Evolutionary conservation across 1,139 yeast genomes (phyloP), one percentile per base, ranked within the genome.

Genomic region (Diutina mesorugosa): DNA sequence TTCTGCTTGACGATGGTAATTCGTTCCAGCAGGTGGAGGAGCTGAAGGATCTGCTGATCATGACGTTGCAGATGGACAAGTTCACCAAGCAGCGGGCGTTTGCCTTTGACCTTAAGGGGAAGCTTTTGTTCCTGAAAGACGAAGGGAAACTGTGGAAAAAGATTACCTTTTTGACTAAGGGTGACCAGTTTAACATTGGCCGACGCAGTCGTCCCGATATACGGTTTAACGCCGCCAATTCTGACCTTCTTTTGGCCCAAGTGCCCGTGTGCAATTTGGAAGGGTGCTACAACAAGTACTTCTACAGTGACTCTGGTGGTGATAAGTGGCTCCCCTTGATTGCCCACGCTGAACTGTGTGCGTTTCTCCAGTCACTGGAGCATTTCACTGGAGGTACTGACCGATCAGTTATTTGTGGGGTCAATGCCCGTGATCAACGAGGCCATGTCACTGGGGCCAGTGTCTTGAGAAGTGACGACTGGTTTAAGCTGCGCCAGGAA

Each of bases 1-100:
- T 78, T 9, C 84, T 91, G 0, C 69, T 66, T 16, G 79, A 87
- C 64, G 82, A 84, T 61, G 95, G 95, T 7, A 72, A 66, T 21
- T 64, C 72, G 0, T 87, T 88, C 85, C 61, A 67, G 14, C 61
- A 62, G 14, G 67, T 78, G 2, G 63, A 68, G 45, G 73, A 65
- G 2, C 55, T 70, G 63, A 58, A 69, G 59, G 68, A 67, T n/a
- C 63, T 64, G 6, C 53, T 55, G 5, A 64, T 76, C 1, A 57
- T 58, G 3, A 2, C 59, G 16, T 58, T 83, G 30, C 65, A 72
- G 52, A 67, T 78, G 53, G 87, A 82, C 64, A 76, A 78, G 1
- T 70, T 71, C 57, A 68, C 74, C 59, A 69, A 69, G 38, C 67
- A 73, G 1, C 66, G 84, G 54, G 93, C 86, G 0, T 78, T 83